These are phyloP conservation scores for Adansonia gregorii DNA, from an alignment of 441 rosid species.

Conservation along the genomic window DNA sequence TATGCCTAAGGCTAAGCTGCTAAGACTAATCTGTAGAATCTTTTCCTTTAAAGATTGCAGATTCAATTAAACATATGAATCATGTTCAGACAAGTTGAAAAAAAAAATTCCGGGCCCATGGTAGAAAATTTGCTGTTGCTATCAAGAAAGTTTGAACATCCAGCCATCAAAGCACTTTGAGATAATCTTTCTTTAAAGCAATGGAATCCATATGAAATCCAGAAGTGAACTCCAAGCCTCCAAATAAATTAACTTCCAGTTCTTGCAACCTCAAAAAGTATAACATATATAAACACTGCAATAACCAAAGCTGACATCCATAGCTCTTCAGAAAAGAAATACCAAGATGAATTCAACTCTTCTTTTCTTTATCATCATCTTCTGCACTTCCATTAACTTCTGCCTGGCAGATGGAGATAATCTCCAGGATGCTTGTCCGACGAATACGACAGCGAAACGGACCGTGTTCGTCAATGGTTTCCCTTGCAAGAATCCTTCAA, in stretches of 20 bases:
- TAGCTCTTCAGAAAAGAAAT: neutral
- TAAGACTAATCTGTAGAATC: neutral
- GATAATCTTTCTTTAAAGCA: constrained; percentile 50
- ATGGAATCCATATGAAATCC: constrained; percentile 46
- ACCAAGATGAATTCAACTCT: constrained; percentile 44
- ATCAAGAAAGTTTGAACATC: constrained; percentile 24
- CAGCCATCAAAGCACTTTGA: neutral
- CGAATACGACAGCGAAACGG: constrained; percentile 38
- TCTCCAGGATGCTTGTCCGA: constrained; percentile 73
- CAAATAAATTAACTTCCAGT: constrained; percentile 24
- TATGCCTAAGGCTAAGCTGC: neutral
- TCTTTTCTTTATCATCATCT: constrained; percentile 31
- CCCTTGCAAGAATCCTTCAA: constrained; percentile 70
- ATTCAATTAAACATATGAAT: constrained; percentile 6
- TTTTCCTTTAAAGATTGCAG: constrained; percentile 34
- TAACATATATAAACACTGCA: constrained; percentile 21
- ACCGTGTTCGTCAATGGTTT: constrained; percentile 74
- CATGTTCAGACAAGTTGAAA: constrained; percentile 8
- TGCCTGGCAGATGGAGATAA: constrained; percentile 50
- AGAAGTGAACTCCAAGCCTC: constrained; percentile 64
- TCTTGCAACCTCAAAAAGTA: constrained; percentile 36
- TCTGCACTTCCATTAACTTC: constrained; percentile 30
- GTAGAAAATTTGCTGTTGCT: constrained; percentile 16
- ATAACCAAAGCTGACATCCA: constrained; percentile 20
- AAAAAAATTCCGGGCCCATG: constrained; percentile 15